These are phyloP conservation scores for Allium fistulosum DNA, from an alignment of 106 monocot genomes.

Conservation along the genomic window DNA sequence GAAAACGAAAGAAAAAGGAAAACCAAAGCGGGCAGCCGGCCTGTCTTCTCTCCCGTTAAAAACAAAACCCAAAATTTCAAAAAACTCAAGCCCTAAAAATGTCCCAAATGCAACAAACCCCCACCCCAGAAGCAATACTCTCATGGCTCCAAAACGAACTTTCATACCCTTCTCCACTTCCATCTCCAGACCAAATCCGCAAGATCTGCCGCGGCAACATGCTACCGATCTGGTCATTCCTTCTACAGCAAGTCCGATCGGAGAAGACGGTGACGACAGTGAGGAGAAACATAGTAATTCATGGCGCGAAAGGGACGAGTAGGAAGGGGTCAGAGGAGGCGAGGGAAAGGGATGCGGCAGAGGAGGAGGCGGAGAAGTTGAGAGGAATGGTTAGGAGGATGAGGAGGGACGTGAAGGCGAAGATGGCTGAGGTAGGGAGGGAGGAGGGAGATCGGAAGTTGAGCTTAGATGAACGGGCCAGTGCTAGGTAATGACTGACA, in stretches of 20 bases:
- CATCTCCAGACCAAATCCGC: conserved; percentile 72
- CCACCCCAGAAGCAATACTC: conserved; percentile 70
- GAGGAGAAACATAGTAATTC: conserved; percentile 77
- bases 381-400: conserved; percentile 65
- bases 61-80: no score
- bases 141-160: conserved; percentile 97
- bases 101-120: conserved; percentile 34
- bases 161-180: conserved; percentile 67
- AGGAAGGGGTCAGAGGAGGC: conserved; percentile 29
- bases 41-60: no score
- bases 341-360: conserved; percentile 70
- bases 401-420: conserved; percentile 25
- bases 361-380: conserved; percentile 81
- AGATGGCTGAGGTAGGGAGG: conserved; percentile 46
- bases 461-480: conserved; percentile 63
- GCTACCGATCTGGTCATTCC: conserved; percentile 84
- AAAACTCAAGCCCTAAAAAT: background rate
- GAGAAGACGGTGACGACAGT: conserved; percentile 67
- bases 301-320: conserved; percentile 32
- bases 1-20: no score
- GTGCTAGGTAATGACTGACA: conserved; percentile 42
- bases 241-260: conserved; percentile 67
- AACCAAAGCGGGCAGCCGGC: no score
- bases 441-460: conserved; percentile 84
- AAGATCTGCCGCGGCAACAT: conserved; percentile 97